Evolutionary conservation across 768 basidiomycete genomes (phyloP).

Genomic region (Amanita polypyramis): DNA sequence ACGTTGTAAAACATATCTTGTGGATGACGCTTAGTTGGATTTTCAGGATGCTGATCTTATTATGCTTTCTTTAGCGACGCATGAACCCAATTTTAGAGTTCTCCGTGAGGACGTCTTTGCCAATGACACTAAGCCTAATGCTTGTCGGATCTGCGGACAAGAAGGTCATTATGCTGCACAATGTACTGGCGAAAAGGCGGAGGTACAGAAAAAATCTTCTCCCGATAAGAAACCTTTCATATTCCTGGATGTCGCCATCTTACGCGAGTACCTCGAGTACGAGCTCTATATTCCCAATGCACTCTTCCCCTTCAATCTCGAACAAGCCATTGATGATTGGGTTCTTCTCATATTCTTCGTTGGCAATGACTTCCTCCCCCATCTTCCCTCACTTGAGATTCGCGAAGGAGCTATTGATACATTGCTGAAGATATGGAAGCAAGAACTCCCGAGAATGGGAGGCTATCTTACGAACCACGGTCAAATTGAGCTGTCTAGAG

Average conservation of each 20-base stretch:
- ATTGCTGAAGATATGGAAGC: conserved; percentile 90
- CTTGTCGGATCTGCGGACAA: conserved; percentile 90
- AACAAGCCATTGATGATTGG: conserved; percentile 99
- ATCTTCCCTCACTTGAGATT: conserved; percentile 96
- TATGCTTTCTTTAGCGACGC: conserved; percentile 96
- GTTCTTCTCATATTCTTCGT: conserved; percentile 99
- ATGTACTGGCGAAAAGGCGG: conserved; percentile 75
- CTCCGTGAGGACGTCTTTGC: conserved; percentile 96
- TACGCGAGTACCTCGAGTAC: conserved; percentile 96
- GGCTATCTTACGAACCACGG: conserved; percentile 96
- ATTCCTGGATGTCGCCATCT: conserved; percentile 92
- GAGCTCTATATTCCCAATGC: conserved; percentile 78
- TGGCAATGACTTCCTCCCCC: conserved; percentile 98
- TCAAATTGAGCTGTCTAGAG: conserved; percentile 71
- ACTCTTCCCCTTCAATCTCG: conserved; percentile 84
- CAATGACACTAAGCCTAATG: conserved; percentile 61
- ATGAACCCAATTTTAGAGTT: conserved; percentile 97
- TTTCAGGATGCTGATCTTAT: conserved; percentile 94
- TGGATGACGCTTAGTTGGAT: conserved; percentile 9
- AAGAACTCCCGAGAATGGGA: conserved; percentile 89
- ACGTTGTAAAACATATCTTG: conserved; percentile 17
- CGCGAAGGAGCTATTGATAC: conserved; percentile 99
- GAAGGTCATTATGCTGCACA: conserved; percentile 93
- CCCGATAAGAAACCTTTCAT: conserved; percentile 93
- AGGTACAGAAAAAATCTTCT: conserved; percentile 56